Percentiles rank a stretch among this genome's conserved stretches.
phyloP scores from a whole-genome alignment of 2,329 filamentous ascomycete species.

The Phialocephala subalpina region DNA sequence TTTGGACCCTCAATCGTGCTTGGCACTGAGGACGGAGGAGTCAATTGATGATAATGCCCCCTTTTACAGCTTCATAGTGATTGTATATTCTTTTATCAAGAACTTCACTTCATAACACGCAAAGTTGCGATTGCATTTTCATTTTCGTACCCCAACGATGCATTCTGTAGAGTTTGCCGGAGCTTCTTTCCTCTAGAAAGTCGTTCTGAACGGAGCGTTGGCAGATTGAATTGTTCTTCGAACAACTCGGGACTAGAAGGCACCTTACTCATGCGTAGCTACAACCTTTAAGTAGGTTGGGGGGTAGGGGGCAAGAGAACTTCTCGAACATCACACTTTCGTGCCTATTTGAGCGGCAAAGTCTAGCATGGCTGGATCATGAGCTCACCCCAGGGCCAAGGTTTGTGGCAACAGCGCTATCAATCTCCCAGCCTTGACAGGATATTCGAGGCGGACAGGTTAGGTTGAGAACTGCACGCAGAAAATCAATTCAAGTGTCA shows the following conservation, averaged over 20 bases:
- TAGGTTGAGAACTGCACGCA: too few species aligned
- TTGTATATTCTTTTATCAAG: not conserved
- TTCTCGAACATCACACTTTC: conserved; percentile 40
- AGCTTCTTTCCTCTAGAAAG: conserved; percentile 72
- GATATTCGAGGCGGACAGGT: too few species aligned
- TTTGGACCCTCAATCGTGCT: conserved; percentile 27
- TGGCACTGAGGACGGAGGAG: conserved; percentile 30
- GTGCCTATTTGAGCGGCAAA: not conserved
- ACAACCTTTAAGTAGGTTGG: conserved; percentile 43
- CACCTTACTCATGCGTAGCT: conserved; percentile 43
- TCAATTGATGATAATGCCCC: conserved; percentile 20
- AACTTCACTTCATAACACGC: not conserved
- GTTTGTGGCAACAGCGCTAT: too few species aligned
- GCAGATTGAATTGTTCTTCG: conserved; percentile 53
- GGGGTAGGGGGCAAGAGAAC: conserved; percentile 46
- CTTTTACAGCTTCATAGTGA: conserved; percentile 9
- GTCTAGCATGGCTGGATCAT: conserved; percentile 3
- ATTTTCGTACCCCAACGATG: conserved; percentile 69
- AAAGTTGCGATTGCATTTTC: conserved; percentile 15
- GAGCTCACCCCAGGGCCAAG: too few species aligned
- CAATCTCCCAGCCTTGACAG: too few species aligned
- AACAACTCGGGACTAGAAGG: conserved; percentile 44
- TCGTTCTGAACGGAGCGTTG: conserved; percentile 86
- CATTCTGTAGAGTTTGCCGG: conserved; percentile 78
- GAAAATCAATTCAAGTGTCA: too few species aligned